Evolutionary conservation across 2,329 filamentous ascomycete genomes (phyloP).

Genomic region (Beauveria australis): DNA sequence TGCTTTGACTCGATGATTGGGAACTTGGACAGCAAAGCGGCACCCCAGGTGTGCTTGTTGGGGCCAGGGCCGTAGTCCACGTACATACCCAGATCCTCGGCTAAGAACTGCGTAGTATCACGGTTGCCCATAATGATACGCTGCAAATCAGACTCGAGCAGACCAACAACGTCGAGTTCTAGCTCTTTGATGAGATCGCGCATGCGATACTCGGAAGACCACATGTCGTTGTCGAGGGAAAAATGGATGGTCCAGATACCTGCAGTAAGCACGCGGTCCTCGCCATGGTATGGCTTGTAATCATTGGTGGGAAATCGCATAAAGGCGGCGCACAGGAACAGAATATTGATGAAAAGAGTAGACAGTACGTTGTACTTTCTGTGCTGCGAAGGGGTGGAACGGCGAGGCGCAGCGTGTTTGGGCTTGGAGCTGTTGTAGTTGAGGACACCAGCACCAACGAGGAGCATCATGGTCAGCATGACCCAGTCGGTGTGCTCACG

Average conservation of each 20-base stretch:
- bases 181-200: conserved; percentile 83
- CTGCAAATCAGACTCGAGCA: conserved; percentile 87
- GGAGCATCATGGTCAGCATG: conserved; percentile 77
- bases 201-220: conserved; percentile 92
- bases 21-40: conserved; percentile 89
- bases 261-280: conserved; percentile 81
- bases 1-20: conserved; percentile 96
- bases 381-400: conserved; percentile 31
- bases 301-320: conserved; percentile 88
- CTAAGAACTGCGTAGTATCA: conserved; percentile 88
- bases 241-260: conserved; percentile 99
- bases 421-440: conserved; percentile 50
- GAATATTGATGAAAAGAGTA: conserved; percentile 66
- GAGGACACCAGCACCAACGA: conserved; percentile 79
- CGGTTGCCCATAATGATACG: conserved; percentile 99
- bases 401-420: conserved; percentile 25
- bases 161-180: conserved; percentile 95
- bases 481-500: conserved; percentile 95
- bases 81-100: conserved; percentile 97
- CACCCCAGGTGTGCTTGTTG: conserved; percentile 98
- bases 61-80: conserved; percentile 94
- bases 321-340: conserved; percentile 75
- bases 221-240: conserved; percentile 97
- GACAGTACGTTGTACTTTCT: conserved; percentile 47
- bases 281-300: conserved; percentile 80